Evolutionary conservation across 352 stramenopile genomes (phyloP).

Genomic region (Phytophthora nicotianae): DNA sequence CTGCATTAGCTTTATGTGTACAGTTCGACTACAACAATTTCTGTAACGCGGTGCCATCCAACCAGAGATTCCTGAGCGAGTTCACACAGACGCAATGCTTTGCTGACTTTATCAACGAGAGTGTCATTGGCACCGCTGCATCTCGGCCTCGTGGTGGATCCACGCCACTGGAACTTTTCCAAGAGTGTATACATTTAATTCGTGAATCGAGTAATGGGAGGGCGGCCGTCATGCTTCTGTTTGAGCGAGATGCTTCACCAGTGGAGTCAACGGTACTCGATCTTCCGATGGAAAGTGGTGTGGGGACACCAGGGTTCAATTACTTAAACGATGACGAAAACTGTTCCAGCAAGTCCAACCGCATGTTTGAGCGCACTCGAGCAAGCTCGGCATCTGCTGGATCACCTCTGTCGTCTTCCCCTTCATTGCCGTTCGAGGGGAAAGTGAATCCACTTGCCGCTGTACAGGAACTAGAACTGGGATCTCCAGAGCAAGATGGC

Average conservation of each 20-base stretch:
- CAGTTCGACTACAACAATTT: constrained; percentile 60
- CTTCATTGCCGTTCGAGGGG: neutral
- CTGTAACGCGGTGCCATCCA: constrained; percentile 30
- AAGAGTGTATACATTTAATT: constrained; percentile 64
- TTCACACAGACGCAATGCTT: constrained; percentile 74
- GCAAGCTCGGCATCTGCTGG: constrained; percentile 4
- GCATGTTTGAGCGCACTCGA: constrained; percentile 1
- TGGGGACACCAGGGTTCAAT: neutral
- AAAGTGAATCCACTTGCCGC: neutral
- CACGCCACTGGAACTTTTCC: constrained; percentile 59
- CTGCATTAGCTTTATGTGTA: constrained; percentile 52
- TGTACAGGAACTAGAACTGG: neutral
- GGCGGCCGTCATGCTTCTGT: constrained; percentile 53
- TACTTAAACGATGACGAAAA: neutral
- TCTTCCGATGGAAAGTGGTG: constrained; percentile 17
- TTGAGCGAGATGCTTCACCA: constrained; percentile 52
- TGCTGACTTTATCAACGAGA: constrained; percentile 66
- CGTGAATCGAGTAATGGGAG: constrained; percentile 43
- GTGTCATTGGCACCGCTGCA: constrained; percentile 42
- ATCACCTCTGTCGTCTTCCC: constrained; percentile 8
- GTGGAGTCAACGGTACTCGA: constrained; percentile 45
- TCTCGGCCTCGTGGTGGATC: constrained; percentile 27
- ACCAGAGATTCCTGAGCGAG: constrained; percentile 46
- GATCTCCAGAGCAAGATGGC: constrained; percentile 1
- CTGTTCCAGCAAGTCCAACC: neutral